These are phyloP conservation scores for Flaveria bidentis DNA, from an alignment of 129 eudicot genomes.

Conservation along the genomic window DNA sequence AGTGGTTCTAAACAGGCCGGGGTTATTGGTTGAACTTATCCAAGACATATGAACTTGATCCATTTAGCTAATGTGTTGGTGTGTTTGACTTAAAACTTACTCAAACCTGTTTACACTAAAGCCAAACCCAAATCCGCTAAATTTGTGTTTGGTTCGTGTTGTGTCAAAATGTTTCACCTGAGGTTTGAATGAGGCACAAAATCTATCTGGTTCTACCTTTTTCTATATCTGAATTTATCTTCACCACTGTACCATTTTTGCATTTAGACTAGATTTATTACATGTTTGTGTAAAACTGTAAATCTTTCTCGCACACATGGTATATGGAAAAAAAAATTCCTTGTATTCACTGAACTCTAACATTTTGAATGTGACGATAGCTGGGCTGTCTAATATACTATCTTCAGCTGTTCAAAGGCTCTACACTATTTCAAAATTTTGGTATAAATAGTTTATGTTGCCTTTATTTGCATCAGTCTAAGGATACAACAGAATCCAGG, in stretches of 20 bases:
- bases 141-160: neutral
- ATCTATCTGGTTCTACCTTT: neutral
- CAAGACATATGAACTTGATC: neutral
- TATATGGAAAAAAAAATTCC: neutral
- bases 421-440: neutral
- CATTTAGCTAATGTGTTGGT: neutral
- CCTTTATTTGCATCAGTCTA: constrained; percentile 42
- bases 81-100: neutral
- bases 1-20: neutral
- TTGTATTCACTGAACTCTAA: neutral
- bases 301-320: neutral
- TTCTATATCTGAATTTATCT: neutral
- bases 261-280: neutral
- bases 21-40: neutral
- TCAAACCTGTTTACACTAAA: neutral
- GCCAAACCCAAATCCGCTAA: neutral
- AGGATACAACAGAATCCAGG: constrained; percentile 74
- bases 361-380: neutral
- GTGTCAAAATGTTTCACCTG: neutral
- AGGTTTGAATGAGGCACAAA: constrained; percentile 8
- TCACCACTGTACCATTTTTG: neutral
- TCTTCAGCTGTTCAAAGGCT: constrained; percentile 9
- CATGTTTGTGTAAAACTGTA: neutral
- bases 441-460: neutral
- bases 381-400: neutral